A percentile compares a stretch with the other conserved stretches of the same genome.
These are phyloP conservation scores for Panaeolus papilionaceus DNA, from an alignment of 768 basidiomycete species.

Conservation along the genomic window DNA sequence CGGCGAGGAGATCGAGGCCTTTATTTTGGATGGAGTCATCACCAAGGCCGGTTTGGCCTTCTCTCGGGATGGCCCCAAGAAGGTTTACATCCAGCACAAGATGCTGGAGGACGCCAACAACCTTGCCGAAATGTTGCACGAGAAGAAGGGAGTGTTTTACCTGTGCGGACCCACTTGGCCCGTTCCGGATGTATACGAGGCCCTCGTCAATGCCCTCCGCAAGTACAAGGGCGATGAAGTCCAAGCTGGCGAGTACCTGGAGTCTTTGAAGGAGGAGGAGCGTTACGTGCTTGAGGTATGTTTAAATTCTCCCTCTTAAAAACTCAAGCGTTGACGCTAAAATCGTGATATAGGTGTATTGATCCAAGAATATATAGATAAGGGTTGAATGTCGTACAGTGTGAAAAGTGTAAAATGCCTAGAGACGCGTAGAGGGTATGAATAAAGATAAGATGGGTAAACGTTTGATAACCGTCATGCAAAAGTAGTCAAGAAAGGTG, in stretches of 20 bases:
- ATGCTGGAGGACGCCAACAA: slow-evolving; percentile 89
- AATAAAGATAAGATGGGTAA: slow-evolving; percentile 11
- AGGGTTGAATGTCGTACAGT: slow-evolving; percentile 10
- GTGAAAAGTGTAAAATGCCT: neutral
- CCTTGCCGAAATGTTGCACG: slow-evolving; percentile 76
- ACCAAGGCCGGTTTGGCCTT: slow-evolving; percentile 94
- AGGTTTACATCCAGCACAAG: slow-evolving; percentile 99
- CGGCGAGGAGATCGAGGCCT: slow-evolving; percentile 95
- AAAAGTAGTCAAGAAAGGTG: slow-evolving; percentile 5
- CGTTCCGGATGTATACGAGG: slow-evolving; percentile 97
- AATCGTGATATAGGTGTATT: slow-evolving; percentile 33
- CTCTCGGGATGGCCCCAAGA: slow-evolving; percentile 90
- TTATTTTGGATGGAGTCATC: slow-evolving; percentile 83
- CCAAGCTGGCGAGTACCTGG: slow-evolving; percentile 81
- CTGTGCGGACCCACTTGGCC: slow-evolving; percentile 99
- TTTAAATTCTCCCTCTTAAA: slow-evolving; percentile 6
- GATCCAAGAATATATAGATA: slow-evolving; percentile 21
- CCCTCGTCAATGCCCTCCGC: slow-evolving; percentile 81
- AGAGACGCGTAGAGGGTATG: slow-evolving; percentile 15
- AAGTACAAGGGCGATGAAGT: slow-evolving; percentile 70
- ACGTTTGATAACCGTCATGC: slow-evolving; percentile 2
- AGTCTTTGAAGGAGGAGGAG: slow-evolving; percentile 94
- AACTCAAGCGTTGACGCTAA: neutral
- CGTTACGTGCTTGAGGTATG: slow-evolving; percentile 95
- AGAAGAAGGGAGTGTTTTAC: slow-evolving; percentile 87